These are phyloP conservation scores for Phytophthora citrophthora DNA, from an alignment of 352 stramenopile species.

Conservation along the genomic window DNA sequence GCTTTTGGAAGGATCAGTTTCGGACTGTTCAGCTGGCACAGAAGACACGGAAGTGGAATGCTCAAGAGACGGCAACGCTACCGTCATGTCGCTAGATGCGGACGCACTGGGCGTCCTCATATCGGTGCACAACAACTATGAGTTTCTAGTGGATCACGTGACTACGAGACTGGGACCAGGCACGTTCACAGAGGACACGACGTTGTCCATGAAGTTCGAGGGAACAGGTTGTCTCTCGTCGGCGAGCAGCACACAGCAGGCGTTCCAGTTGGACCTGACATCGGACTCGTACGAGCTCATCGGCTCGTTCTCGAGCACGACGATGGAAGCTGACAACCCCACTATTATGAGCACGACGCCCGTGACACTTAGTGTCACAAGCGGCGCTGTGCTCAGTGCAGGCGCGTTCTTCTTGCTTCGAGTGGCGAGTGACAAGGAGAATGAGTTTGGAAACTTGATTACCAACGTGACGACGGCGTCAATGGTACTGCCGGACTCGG, in stretches of 20 bases:
- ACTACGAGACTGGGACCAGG: constrained; percentile 65
- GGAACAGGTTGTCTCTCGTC: constrained; percentile 51
- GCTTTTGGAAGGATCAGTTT: constrained; percentile 46
- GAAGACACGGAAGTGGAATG: constrained; percentile 43
- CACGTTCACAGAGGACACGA: constrained; percentile 62
- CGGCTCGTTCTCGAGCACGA: constrained; percentile 58
- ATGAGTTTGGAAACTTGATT: constrained; percentile 65
- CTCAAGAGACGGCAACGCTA: constrained; percentile 59
- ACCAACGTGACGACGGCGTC: constrained; percentile 50
- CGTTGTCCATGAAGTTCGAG: constrained; percentile 62
- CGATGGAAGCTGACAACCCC: constrained; percentile 52
- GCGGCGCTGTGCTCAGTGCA: constrained; percentile 61
- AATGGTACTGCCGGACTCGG: constrained; percentile 44
- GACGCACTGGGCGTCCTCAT: constrained; percentile 47
- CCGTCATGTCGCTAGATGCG: constrained; percentile 51
- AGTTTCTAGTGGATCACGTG: constrained; percentile 62
- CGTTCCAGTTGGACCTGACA: constrained; percentile 62
- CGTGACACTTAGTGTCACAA: constrained; percentile 65
- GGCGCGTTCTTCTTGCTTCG: constrained; percentile 74
- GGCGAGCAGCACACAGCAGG: constrained; percentile 41
- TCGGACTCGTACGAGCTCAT: constrained; percentile 63
- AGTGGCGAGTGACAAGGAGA: constrained; percentile 62
- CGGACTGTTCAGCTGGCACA: constrained; percentile 42
- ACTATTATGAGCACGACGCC: constrained; percentile 59
- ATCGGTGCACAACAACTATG: constrained; percentile 45